phyloP scores from a whole-genome alignment of 1,284 basidiomycete genomes.

The Pseudozyma thailandica region DNA sequence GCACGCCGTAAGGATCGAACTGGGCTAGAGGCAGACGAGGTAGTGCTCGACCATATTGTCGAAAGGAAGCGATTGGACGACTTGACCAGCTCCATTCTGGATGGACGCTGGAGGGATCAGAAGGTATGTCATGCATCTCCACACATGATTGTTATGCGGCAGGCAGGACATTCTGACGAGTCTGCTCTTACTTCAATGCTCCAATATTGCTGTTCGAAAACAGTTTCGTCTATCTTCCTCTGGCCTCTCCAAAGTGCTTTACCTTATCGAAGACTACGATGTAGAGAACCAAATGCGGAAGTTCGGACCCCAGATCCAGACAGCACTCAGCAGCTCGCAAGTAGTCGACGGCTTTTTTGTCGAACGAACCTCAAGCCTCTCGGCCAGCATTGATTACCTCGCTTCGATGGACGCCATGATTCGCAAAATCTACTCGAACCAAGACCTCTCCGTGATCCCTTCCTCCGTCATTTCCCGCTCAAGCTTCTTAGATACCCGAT shows the following conservation, averaged over 20 bases:
- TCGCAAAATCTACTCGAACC: slow-evolving; percentile 63
- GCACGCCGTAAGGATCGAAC: slow-evolving; percentile 69
- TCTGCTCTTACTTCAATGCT: too few species aligned
- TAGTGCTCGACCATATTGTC: slow-evolving; percentile 73
- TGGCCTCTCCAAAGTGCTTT: slow-evolving; percentile 71
- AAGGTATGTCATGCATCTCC: slow-evolving; percentile 66
- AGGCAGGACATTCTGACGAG: too few species aligned
- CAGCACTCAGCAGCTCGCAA: slow-evolving; percentile 71
- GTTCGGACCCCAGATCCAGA: slow-evolving; percentile 67
- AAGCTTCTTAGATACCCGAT: slow-evolving; percentile 67
- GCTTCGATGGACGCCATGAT: slow-evolving; percentile 71
- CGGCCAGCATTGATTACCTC: slow-evolving; percentile 72
- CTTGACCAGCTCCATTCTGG: slow-evolving; percentile 71
- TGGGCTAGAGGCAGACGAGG: slow-evolving; percentile 67
- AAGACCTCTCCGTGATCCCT: slow-evolving; percentile 70
- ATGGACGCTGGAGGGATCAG: slow-evolving; percentile 73
- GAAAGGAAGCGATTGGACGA: slow-evolving; percentile 74
- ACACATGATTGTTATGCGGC: slow-evolving; percentile 36
- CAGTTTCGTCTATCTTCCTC: slow-evolving; percentile 71
- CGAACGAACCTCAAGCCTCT: slow-evolving; percentile 71
- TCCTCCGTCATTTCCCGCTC: slow-evolving; percentile 67
- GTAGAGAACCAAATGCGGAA: slow-evolving; percentile 62
- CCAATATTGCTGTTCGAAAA: too few species aligned
- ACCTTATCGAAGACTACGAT: slow-evolving; percentile 73
- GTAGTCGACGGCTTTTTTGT: slow-evolving; percentile 73